These are phyloP conservation scores for Otatea glauca DNA, from an alignment of 176 grass and related monocot genomes.

Conservation along the genomic window DNA sequence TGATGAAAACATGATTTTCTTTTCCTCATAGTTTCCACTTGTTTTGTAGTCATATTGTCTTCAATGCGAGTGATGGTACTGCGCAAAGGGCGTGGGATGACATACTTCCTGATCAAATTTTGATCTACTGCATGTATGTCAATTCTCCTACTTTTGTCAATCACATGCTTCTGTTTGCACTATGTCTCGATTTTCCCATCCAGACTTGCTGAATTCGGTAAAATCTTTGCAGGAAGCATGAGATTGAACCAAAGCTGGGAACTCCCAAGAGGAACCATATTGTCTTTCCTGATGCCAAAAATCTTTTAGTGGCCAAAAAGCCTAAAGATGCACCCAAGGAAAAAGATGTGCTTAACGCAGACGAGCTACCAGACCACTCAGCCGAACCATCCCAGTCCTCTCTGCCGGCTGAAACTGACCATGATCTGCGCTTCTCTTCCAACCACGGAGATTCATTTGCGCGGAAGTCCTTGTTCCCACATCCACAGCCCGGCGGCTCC, in stretches of 20 bases:
- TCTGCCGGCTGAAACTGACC: neutral
- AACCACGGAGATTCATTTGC: slow-evolving; percentile 48
- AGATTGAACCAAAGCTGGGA: slow-evolving; percentile 45
- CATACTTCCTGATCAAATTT: slow-evolving; percentile 57
- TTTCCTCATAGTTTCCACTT: slow-evolving; percentile 16
- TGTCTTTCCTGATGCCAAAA: slow-evolving; percentile 58
- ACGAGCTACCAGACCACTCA: neutral
- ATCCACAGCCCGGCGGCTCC: slow-evolving; percentile 48
- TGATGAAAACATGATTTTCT: neutral
- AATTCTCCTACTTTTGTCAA: slow-evolving; percentile 5
- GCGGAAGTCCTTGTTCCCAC: slow-evolving; percentile 18
- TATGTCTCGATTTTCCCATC: neutral
- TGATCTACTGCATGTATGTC: slow-evolving; percentile 85
- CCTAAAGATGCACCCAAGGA: slow-evolving; percentile 4
- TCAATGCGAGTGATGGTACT: slow-evolving; percentile 22
- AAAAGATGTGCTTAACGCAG: neutral
- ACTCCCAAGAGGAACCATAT: slow-evolving; percentile 64
- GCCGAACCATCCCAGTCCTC: neutral
- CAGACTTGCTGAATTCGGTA: neutral
- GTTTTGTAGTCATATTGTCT: slow-evolving; percentile 55
- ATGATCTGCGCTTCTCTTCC: neutral
- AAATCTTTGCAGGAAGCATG: slow-evolving; percentile 68
- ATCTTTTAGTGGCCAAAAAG: neutral
- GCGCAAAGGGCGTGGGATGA: slow-evolving; percentile 71
- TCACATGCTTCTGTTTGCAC: neutral